A percentile compares a stretch with the other conserved stretches of the same genome.
Evolutionary conservation across 257 asterid genomes (phyloP).

Genomic region (Nicotiana paniculata): DNA sequence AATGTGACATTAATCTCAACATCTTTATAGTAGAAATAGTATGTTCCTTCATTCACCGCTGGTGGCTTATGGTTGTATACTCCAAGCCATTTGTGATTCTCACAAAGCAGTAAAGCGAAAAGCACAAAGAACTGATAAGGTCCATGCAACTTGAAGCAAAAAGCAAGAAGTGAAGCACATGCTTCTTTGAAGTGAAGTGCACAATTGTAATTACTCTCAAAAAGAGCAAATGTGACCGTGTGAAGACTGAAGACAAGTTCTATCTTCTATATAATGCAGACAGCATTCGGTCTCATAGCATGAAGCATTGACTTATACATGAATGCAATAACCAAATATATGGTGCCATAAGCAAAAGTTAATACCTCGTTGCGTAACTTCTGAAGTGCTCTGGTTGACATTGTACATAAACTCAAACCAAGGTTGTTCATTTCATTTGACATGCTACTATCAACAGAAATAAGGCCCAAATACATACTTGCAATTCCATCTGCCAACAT

Average conservation of each 20-base stretch:
- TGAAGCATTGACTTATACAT: not conserved
- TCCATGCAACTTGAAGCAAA: not conserved
- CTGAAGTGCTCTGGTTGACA: slow-evolving; percentile 45
- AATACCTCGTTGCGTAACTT: slow-evolving; percentile 41
- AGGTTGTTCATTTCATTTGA: slow-evolving; percentile 32
- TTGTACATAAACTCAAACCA: slow-evolving; percentile 32
- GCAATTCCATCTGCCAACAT: slow-evolving; percentile 85
- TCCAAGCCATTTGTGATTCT: not conserved
- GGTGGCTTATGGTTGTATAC: not conserved
- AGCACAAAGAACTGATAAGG: not conserved
- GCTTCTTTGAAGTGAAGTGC: not conserved
- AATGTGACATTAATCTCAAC: not conserved
- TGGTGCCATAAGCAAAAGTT: not conserved
- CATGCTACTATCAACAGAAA: slow-evolving; percentile 81
- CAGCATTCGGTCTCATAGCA: not conserved
- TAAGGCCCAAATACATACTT: slow-evolving; percentile 87
- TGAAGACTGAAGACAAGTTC: not conserved
- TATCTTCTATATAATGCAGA: not conserved
- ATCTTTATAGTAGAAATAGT: not conserved
- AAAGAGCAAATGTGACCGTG: not conserved
- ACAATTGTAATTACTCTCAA: not conserved
- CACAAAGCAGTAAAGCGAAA: not conserved
- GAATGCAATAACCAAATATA: not conserved
- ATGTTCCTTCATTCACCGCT: not conserved
- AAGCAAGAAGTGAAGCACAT: not conserved